Conservation (phyloP, 208 protist genomes). For the Trypanosomatidae sp. region DNA sequence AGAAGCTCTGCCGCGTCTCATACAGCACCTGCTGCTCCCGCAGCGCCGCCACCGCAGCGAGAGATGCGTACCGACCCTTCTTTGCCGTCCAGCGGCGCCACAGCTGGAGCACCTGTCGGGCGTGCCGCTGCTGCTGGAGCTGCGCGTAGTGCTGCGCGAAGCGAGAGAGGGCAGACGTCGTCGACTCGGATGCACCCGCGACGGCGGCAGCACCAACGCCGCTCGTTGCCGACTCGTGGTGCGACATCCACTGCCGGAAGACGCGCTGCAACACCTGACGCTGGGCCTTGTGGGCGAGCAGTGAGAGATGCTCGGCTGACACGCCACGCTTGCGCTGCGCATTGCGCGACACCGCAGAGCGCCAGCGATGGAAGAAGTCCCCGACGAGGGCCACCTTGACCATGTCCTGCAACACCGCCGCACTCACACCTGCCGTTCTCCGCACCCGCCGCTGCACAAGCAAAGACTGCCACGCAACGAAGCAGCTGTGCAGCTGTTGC, state of each 20-base stretch:
- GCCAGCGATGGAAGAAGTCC: slow-evolving; percentile 51
- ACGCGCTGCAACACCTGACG: slow-evolving; percentile 41
- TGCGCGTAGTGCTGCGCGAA: slow-evolving; percentile 31
- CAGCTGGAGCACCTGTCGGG: slow-evolving; percentile 20
- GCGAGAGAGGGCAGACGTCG: no score
- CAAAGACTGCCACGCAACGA: slow-evolving; percentile 47
- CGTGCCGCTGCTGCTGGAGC: slow-evolving; percentile 10
- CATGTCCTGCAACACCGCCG: slow-evolving; percentile 24
- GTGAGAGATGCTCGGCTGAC: slow-evolving; percentile 27
- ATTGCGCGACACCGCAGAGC: slow-evolving; percentile 2
- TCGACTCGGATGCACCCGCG: no score
- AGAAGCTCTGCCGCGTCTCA: slow-evolving; percentile 38
- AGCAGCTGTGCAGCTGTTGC: slow-evolving; percentile 25
- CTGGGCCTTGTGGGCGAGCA: slow-evolving; percentile 45
- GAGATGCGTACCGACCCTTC: no score
- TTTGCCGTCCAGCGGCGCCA: slow-evolving; percentile 72
- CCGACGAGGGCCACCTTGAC: slow-evolving; percentile 11
- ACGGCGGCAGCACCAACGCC: no score
- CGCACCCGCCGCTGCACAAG: slow-evolving; percentile 19
- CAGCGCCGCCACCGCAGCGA: slow-evolving; percentile 48
- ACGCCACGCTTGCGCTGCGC: slow-evolving; percentile 1
- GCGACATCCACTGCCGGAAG: slow-evolving; percentile 32
- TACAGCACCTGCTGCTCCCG: slow-evolving; percentile 36
- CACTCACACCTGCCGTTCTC: slow-evolving; percentile 10
- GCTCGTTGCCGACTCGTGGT: no score